These are phyloP conservation scores for Brassica juncea DNA, from an alignment of 345 rosid genomes.

Conservation along the genomic window DNA sequence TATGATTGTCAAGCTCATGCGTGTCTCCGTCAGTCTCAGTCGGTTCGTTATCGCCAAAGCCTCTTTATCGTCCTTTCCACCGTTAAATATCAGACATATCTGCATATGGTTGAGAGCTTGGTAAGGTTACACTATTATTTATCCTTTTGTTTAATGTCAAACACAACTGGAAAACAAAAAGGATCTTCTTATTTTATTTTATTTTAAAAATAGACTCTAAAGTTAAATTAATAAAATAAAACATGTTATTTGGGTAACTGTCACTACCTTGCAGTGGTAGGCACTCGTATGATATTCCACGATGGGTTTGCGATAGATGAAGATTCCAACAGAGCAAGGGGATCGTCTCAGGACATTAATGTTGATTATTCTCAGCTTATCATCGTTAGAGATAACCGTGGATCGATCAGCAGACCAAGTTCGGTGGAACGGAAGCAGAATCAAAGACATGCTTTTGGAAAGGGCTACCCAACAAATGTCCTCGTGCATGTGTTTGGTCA, in stretches of 20 bases:
- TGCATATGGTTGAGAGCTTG: not conserved
- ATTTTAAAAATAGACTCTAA: not conserved
- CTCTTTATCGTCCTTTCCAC: constrained; percentile 50
- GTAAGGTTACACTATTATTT: not conserved
- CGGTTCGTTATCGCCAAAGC: constrained; percentile 41
- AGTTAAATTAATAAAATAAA: not conserved
- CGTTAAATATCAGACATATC: constrained; percentile 41
- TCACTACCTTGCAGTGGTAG: constrained; percentile 18
- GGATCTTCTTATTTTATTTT: not conserved
- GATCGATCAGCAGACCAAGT: constrained; percentile 51
- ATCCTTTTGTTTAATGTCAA: not conserved
- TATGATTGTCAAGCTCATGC: constrained; percentile 37
- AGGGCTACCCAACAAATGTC: constrained; percentile 58
- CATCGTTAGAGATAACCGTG: constrained; percentile 37
- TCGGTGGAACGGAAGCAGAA: constrained; percentile 59
- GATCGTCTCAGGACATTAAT: constrained; percentile 47
- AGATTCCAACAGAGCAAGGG: constrained; percentile 66
- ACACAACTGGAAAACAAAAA: not conserved
- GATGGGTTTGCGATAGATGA: constrained; percentile 40
- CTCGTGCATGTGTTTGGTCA: constrained; percentile 52
- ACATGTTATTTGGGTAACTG: not conserved
- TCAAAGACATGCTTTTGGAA: constrained; percentile 43
- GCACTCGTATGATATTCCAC: not conserved
- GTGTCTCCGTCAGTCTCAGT: constrained; percentile 19
- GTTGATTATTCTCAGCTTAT: constrained; percentile 42